Percentiles rank a stretch among this genome's conserved stretches.
Evolutionary conservation across 139 green algal genomes (phyloP).

Genomic region (Tetratostichococcus sp.): DNA sequence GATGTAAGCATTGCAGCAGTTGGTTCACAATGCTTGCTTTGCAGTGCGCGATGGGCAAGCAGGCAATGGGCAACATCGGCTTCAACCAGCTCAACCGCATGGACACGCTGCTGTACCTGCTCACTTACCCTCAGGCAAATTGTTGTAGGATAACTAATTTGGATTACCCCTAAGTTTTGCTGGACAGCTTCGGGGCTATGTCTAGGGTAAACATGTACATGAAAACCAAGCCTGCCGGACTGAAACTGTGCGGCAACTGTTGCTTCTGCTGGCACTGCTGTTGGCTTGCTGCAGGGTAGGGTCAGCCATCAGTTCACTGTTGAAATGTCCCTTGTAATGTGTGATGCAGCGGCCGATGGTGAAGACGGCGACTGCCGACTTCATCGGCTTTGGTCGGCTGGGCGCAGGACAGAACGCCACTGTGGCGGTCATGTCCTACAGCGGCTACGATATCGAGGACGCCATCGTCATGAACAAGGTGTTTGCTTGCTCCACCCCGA

Average conservation of each 20-base stretch:
- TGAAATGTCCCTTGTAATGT: neutral
- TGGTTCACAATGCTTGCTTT: neutral
- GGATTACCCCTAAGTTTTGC: no score
- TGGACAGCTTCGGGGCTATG: no score
- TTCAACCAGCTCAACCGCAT: constrained; percentile 94
- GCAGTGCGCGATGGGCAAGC: constrained; percentile 98
- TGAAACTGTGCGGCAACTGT: no score
- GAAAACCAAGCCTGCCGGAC: no score
- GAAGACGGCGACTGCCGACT: neutral
- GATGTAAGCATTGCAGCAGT: neutral
- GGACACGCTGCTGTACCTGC: constrained; percentile 97
- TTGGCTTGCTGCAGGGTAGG: no score
- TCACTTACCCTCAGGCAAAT: constrained; percentile 88
- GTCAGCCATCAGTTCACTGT: no score
- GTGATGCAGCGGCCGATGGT: neutral
- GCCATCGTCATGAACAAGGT: constrained; percentile 98
- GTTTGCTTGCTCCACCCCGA: no score
- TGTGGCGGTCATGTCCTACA: constrained; percentile 97
- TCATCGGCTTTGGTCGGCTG: constrained; percentile 80
- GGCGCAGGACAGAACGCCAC: constrained; percentile 97
- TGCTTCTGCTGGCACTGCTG: no score
- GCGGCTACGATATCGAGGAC: constrained; percentile 91
- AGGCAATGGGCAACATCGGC: constrained; percentile 97
- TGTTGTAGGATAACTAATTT: no score
- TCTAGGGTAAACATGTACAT: no score